phyloP scores from a whole-genome alignment of 805 yeast genomes.

The Yarrowia porcina region DNA sequence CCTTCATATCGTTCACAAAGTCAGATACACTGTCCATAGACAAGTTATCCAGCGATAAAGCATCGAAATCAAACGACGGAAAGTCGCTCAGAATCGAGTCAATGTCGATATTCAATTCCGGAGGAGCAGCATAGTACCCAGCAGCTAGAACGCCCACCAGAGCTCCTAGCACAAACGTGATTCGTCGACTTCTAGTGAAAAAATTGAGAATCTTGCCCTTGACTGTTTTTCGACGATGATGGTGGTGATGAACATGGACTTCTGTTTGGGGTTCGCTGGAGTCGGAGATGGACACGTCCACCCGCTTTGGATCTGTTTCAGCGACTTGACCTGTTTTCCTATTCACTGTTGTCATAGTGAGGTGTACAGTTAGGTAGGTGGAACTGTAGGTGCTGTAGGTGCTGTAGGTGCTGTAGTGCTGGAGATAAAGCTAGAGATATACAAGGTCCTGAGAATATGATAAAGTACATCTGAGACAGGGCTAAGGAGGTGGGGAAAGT shows the following conservation, averaged over 20 bases:
- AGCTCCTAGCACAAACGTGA: slow-evolving; percentile 67
- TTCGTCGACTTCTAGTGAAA: slow-evolving; percentile 46
- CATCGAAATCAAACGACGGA: slow-evolving; percentile 32
- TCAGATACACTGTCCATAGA: slow-evolving; percentile 57
- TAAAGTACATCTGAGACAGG: too few relatives aligned
- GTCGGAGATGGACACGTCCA: not conserved
- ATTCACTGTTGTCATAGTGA: too few relatives aligned
- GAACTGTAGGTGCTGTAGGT: too few relatives aligned
- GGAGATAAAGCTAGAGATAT: too few relatives aligned
- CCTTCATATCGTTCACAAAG: slow-evolving; percentile 69
- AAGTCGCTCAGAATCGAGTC: not conserved
- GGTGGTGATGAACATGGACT: slow-evolving; percentile 7
- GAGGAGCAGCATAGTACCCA: slow-evolving; percentile 51
- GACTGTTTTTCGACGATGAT: not conserved
- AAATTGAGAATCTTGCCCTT: slow-evolving; percentile 18
- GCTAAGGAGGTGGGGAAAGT: too few relatives aligned
- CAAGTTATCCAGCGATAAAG: slow-evolving; percentile 48
- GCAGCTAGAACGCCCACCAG: slow-evolving; percentile 66
- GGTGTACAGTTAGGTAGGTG: too few relatives aligned
- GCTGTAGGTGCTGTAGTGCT: too few relatives aligned
- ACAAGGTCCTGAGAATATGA: too few relatives aligned
- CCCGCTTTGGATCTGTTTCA: too few relatives aligned
- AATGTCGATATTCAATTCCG: not conserved
- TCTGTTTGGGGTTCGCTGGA: not conserved
- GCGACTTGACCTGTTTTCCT: too few relatives aligned